phyloP scores from a whole-genome alignment of 1,284 basidiomycete genomes.

The Xerocomus tenax region DNA sequence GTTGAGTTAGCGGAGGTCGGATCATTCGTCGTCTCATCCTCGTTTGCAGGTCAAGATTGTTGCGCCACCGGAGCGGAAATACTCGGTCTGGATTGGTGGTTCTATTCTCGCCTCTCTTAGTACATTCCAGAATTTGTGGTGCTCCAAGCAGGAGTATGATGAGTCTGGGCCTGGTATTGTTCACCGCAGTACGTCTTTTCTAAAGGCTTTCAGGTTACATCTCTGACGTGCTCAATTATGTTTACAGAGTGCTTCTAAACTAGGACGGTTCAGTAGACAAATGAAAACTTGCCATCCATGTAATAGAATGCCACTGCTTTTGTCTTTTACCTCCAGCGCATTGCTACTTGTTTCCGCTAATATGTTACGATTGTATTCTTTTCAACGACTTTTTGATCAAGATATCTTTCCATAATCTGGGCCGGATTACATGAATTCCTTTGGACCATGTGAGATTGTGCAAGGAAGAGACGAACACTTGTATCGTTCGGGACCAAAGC shows the following conservation, averaged over 20 bases:
- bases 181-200: slow-evolving; percentile 57
- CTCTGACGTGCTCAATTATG: neutral
- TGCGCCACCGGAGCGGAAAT: slow-evolving; percentile 86
- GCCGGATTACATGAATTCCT: neutral
- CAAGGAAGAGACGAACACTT: too few species aligned
- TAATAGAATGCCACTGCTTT: slow-evolving; percentile 25
- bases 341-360: slow-evolving; percentile 18
- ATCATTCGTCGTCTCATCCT: slow-evolving; percentile 5
- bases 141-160: slow-evolving; percentile 89
- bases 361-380: slow-evolving; percentile 23
- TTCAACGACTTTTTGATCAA: slow-evolving; percentile 5
- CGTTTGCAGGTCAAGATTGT: slow-evolving; percentile 79
- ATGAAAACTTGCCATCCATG: slow-evolving; percentile 18
- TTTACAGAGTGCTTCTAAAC: slow-evolving; percentile 32
- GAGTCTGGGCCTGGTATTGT: slow-evolving; percentile 80
- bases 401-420: slow-evolving; percentile 5
- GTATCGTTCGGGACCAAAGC: too few species aligned
- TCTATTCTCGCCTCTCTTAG: slow-evolving; percentile 92
- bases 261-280: slow-evolving; percentile 17
- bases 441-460: neutral
- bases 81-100: slow-evolving; percentile 98
- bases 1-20: slow-evolving; percentile 25
- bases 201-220: neutral
- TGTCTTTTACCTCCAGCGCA: slow-evolving; percentile 11
- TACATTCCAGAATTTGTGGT: slow-evolving; percentile 94